phyloP scores from a whole-genome alignment of 73 alveolate species.

The Stentor coeruleus region DNA sequence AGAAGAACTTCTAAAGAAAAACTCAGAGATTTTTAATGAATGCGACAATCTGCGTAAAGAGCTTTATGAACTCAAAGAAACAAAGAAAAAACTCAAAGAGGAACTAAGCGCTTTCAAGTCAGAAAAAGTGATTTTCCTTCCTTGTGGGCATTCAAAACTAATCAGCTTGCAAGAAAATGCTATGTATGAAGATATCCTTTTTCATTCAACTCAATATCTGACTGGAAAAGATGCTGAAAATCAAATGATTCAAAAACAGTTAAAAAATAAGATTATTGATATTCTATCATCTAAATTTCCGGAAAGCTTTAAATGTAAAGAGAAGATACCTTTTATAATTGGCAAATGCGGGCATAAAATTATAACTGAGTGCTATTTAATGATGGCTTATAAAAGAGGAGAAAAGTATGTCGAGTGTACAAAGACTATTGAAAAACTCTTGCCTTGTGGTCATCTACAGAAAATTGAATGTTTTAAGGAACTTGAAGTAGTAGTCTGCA shows the following conservation, averaged over 20 bases:
- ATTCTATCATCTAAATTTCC: not conserved
- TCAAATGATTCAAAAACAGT: not conserved
- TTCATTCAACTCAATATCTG: not conserved
- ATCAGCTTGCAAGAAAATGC: not conserved
- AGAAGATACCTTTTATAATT: not conserved
- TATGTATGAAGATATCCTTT: not conserved
- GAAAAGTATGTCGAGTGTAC: not conserved
- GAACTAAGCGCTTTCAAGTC: not conserved
- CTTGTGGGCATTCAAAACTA: slow-evolving; percentile 16
- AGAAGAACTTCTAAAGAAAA: slow-evolving; percentile 11
- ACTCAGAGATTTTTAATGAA: not conserved
- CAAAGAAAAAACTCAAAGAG: not conserved
- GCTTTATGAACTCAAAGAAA: not conserved
- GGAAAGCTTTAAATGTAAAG: not conserved
- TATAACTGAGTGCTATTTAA: not conserved
- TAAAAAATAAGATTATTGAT: not conserved
- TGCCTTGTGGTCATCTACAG: slow-evolving; percentile 24
- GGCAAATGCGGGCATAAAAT: slow-evolving; percentile 6
- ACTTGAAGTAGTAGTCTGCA: not conserved
- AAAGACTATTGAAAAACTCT: not conserved
- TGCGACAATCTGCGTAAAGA: not conserved
- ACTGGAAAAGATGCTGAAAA: not conserved
- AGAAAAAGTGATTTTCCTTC: not conserved
- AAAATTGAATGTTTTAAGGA: slow-evolving; percentile 1
- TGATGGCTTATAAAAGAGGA: not conserved